A percentile compares a stretch with the other conserved stretches of the same genome.
phyloP scores from a whole-genome alignment of 1,139 yeast genomes.

The Suhomyces panamericanus region DNA sequence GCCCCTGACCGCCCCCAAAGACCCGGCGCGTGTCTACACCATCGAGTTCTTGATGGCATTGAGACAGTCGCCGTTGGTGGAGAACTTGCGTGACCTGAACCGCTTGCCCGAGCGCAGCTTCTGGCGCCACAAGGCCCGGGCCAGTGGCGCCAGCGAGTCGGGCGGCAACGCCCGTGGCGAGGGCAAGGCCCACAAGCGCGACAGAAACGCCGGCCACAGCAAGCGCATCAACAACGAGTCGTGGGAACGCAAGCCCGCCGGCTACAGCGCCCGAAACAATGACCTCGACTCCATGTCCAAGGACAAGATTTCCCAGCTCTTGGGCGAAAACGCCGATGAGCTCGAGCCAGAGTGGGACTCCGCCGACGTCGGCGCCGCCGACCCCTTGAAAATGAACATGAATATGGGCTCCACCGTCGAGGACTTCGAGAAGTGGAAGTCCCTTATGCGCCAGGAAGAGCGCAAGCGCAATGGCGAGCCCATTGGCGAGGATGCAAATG shows the following conservation, averaged over 20 bases:
- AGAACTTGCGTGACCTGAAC: slow-evolving; percentile 25
- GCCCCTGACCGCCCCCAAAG: slow-evolving; percentile 4
- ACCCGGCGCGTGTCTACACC: slow-evolving; percentile 32
- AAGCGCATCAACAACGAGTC: slow-evolving; percentile 24
- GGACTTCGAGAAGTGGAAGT: slow-evolving; percentile 73
- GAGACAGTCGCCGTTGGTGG: slow-evolving; percentile 37
- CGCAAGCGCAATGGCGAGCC: slow-evolving; percentile 51
- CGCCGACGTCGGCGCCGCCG: slow-evolving; percentile 22
- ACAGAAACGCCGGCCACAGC: slow-evolving; percentile 12
- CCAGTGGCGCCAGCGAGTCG: slow-evolving; percentile 1
- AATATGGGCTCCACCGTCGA: slow-evolving; percentile 61
- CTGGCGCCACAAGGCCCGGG: slow-evolving; percentile 33
- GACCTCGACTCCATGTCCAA: slow-evolving; percentile 32
- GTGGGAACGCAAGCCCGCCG: slow-evolving; percentile 35
- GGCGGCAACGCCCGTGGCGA: slow-evolving; percentile 8
- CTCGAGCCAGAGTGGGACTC: slow-evolving; percentile 57
- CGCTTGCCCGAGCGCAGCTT: slow-evolving; percentile 44
- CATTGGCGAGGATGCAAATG: slow-evolving; percentile 2
- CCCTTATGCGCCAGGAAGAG: slow-evolving; percentile 58
- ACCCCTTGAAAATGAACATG: slow-evolving; percentile 31
- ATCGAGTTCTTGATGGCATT: slow-evolving; percentile 38
- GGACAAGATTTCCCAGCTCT: slow-evolving; percentile 34
- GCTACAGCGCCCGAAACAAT: slow-evolving; percentile 19
- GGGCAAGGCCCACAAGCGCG: slow-evolving; percentile 16
- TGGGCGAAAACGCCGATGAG: slow-evolving; percentile 44